These are phyloP conservation scores for Erysiphe pulchra DNA, from an alignment of 2,329 filamentous ascomycete species.

Conservation along the genomic window DNA sequence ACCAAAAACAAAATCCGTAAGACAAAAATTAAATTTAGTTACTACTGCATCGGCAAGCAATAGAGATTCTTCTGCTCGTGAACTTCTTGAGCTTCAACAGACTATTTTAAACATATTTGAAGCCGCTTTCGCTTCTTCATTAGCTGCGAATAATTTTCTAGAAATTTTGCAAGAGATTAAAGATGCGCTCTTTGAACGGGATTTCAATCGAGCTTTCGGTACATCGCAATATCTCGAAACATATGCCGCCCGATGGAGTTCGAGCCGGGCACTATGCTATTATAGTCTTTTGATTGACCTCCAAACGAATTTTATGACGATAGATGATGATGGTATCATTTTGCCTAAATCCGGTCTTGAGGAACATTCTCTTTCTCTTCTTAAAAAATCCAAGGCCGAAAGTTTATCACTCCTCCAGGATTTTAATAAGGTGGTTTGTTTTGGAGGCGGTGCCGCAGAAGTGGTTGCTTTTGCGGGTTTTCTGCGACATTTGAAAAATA, in stretches of 20 bases:
- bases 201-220: conserved; percentile 62
- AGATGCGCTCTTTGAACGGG: conserved; percentile 57
- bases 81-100: conserved; percentile 24
- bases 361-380: neutral
- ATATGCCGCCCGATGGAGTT: conserved; percentile 81
- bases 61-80: neutral
- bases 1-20: neutral
- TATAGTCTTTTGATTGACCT: conserved; percentile 23
- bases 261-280: conserved; percentile 63
- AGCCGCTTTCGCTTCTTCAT: conserved; percentile 28
- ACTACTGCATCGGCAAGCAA: too few species aligned
- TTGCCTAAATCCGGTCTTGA: neutral
- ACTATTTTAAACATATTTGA: conserved; percentile 48
- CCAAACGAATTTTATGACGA: neutral
- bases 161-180: conserved; percentile 58
- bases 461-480: conserved; percentile 35
- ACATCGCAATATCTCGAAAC: conserved; percentile 44
- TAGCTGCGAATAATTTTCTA: conserved; percentile 22
- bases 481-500: conserved; percentile 15
- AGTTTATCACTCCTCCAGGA: neutral
- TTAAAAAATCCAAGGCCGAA: neutral
- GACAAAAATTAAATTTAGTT: neutral
- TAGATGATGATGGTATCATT: conserved; percentile 1
- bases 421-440: conserved; percentile 3
- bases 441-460: conserved; percentile 29